Conservation (phyloP, 148 eudicot species). For the Chenopodium formosanum region DNA sequence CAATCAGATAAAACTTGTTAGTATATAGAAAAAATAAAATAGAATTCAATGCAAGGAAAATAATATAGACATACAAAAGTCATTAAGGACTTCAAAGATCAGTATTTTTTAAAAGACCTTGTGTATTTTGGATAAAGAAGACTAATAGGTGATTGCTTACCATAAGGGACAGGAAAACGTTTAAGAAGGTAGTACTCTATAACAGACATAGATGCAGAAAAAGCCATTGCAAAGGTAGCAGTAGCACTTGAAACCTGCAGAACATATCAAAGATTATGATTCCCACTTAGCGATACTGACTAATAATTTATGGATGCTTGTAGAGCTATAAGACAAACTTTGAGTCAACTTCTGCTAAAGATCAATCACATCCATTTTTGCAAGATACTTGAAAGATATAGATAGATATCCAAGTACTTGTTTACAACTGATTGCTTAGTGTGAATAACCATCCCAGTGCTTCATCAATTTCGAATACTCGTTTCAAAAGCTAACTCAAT, state of each 20-base stretch:
- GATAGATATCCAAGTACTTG: background rate
- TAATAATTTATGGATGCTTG: background rate
- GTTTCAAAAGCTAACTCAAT: too few species aligned
- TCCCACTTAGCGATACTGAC: background rate
- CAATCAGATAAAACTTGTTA: background rate
- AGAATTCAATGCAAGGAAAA: background rate
- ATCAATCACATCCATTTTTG: background rate
- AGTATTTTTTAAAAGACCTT: background rate
- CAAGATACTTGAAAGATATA: background rate
- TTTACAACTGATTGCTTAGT: background rate
- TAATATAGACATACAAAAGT: background rate
- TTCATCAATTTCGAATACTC: background rate
- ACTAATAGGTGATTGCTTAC: conserved; percentile 38
- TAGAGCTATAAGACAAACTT: background rate
- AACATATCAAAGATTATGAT: background rate
- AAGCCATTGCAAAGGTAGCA: conserved; percentile 93
- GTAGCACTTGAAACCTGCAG: conserved; percentile 95
- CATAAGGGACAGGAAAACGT: conserved; percentile 92
- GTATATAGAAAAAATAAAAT: background rate
- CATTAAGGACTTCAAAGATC: background rate
- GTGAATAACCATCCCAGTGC: background rate
- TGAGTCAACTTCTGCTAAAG: background rate
- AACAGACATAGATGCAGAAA: conserved; percentile 95
- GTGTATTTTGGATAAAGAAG: background rate
- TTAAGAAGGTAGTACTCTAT: conserved; percentile 91